Evolutionary conservation across 768 basidiomycete genomes (phyloP), one percentile per base, ranked within the genome.

Genomic region (Amyloporia xantha): DNA sequence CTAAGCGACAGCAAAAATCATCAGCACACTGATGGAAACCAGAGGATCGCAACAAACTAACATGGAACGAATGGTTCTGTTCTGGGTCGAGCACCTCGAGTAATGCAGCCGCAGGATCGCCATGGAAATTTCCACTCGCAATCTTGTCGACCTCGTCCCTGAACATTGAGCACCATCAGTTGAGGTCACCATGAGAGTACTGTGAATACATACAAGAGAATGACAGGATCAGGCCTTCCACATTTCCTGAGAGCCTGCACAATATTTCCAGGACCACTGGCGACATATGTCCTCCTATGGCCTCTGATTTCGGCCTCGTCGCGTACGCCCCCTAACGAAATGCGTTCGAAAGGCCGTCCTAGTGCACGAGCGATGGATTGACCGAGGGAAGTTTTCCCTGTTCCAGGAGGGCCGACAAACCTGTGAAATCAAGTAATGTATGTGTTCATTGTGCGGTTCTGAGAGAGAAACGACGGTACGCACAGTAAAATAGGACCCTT

Each of bases 41-140:
- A 39, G 9, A 13, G 17, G 10, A 39, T 7, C 30, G 30, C 3
- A 27, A 38, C 2, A 5, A 38, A 64, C 77, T 52, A 44, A 82
- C 86, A 61, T 85, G 87, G 61, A 90, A 90, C 0, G 79, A 74
- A 60, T 86, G 78, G 53, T 93, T 94, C 65, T 95, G 91, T 62
- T 96, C 94, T 0, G 94, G 94, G 62, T 96, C 94, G 45, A 97
- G 73, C 0, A 94, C 91, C 59, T 97, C 93, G 3, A 97, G 68
- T 51, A 97, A 66, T 0, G 93, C 93, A 33, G 94, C 94, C 2
- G 79, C 81, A 12, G 93, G 93, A 63, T 95, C 92, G 0, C 93
- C 93, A 56, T 95, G 92, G 69, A 88, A 87, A 59, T 87, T 91
- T 56, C 78, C 86, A 48, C 85, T 83, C 0, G 86, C 85, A 47